Evolutionary conservation across 2,329 filamentous ascomycete species (phyloP).

Genomic region (Grosmannia penicillata): DNA sequence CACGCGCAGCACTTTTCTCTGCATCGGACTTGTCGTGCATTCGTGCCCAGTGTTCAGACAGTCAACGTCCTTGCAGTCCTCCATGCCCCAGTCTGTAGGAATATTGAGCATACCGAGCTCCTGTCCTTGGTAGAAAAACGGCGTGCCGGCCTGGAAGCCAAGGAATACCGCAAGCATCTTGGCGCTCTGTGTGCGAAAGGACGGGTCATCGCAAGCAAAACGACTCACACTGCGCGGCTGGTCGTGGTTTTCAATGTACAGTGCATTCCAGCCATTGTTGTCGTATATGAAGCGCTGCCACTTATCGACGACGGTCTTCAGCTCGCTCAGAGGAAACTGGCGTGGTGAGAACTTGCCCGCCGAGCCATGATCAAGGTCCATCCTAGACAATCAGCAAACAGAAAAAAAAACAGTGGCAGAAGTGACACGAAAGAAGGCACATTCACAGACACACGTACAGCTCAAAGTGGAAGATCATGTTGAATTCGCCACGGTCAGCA

Average conservation of each 20-base stretch:
- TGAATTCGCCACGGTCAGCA: constrained; percentile 1
- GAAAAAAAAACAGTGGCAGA: neutral
- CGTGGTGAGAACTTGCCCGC: constrained; percentile 4
- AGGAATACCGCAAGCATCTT: constrained; percentile 37
- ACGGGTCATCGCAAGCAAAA: constrained; percentile 24
- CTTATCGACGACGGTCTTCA: constrained; percentile 1
- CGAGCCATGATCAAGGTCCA: constrained; percentile 5
- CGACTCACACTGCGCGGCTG: constrained; percentile 39
- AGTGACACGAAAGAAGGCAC: no score
- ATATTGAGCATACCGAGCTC: constrained; percentile 42
- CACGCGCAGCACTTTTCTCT: neutral
- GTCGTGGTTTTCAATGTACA: constrained; percentile 50
- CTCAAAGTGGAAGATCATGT: constrained; percentile 6
- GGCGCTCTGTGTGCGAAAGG: constrained; percentile 24
- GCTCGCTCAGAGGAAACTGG: neutral
- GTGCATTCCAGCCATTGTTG: constrained; percentile 41
- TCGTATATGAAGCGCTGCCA: constrained; percentile 31
- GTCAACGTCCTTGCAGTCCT: constrained; percentile 28
- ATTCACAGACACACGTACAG: neutral
- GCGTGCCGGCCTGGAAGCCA: constrained; percentile 30
- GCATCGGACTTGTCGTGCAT: neutral
- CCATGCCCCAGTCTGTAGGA: constrained; percentile 30
- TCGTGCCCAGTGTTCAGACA: constrained; percentile 1
- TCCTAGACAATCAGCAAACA: neutral
- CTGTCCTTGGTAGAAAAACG: constrained; percentile 45